phyloP scores from a whole-genome alignment of 2,329 filamentous ascomycete genomes.

The Exophiala aquamarina region DNA sequence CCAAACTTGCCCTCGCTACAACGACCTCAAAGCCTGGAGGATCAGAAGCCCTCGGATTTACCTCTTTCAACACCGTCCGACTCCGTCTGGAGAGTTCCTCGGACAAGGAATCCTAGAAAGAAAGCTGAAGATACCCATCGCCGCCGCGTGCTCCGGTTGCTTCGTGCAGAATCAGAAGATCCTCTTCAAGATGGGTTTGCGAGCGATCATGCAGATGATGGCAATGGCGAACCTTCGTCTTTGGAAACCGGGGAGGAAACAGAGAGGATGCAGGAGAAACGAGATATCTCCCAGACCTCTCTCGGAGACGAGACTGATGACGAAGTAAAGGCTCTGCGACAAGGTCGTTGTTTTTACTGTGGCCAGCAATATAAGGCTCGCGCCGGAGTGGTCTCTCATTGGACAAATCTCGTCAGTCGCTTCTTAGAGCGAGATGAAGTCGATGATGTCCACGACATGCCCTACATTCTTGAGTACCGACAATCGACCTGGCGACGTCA shows the following conservation, averaged over 20 bases:
- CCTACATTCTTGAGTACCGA: slow-evolving; percentile 20
- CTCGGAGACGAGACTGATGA: slow-evolving; percentile 7
- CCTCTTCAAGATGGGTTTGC: slow-evolving; percentile 27
- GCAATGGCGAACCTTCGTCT: slow-evolving; percentile 3
- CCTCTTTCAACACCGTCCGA: slow-evolving; percentile 1
- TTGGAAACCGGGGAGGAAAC: slow-evolving; percentile 5
- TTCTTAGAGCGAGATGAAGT: slow-evolving; percentile 10
- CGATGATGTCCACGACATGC: slow-evolving; percentile 24
- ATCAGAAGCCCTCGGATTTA: not conserved
- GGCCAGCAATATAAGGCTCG: slow-evolving; percentile 13
- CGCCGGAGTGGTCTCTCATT: slow-evolving; percentile 20
- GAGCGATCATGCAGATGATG: slow-evolving; percentile 1
- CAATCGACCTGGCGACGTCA: slow-evolving; percentile 2
- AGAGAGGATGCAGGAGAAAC: not conserved
- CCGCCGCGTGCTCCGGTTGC: not conserved
- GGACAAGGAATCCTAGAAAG: too few species aligned
- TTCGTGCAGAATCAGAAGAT: slow-evolving; percentile 26
- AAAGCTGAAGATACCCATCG: not conserved
- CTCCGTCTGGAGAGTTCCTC: too few species aligned
- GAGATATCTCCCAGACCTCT: not conserved
- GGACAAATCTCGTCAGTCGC: slow-evolving; percentile 14
- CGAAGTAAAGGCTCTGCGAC: slow-evolving; percentile 15
- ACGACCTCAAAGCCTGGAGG: too few species aligned
- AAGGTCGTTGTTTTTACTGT: slow-evolving; percentile 26
- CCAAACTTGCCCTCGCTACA: not conserved